Evolutionary conservation across 805 yeast genomes (phyloP).

Genomic region (Brettanomyces nanus): DNA sequence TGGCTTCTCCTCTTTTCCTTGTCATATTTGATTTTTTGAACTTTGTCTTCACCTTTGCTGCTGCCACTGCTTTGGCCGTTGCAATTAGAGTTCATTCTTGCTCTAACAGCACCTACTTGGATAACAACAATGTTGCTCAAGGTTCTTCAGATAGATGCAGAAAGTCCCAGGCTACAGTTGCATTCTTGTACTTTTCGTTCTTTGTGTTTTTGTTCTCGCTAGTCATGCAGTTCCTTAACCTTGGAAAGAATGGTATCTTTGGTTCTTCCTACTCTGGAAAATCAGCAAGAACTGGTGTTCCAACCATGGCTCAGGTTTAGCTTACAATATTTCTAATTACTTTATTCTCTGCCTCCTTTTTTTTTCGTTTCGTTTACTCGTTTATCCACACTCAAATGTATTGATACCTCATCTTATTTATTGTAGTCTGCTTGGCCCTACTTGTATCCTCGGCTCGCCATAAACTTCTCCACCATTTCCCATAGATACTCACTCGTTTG

Average conservation of each 20-base stretch:
- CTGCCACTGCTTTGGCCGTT: slow-evolving; percentile 90
- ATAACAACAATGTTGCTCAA: slow-evolving; percentile 60
- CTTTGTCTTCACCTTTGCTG: slow-evolving; percentile 87
- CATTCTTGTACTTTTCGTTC: slow-evolving; percentile 81
- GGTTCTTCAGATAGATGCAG: slow-evolving; percentile 84
- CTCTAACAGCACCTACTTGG: slow-evolving; percentile 54
- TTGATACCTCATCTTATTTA: no score
- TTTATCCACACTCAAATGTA: no score
- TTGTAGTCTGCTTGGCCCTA: no score
- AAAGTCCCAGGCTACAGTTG: slow-evolving; percentile 80
- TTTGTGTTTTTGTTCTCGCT: slow-evolving; percentile 62
- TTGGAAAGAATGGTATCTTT: slow-evolving; percentile 50
- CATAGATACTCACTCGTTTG: slow-evolving; percentile 82
- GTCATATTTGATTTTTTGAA: slow-evolving; percentile 77
- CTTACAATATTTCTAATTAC: not conserved
- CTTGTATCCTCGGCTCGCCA: slow-evolving; percentile 57
- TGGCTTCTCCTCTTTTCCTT: slow-evolving; percentile 83
- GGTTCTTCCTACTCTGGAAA: slow-evolving; percentile 41
- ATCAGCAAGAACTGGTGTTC: slow-evolving; percentile 73
- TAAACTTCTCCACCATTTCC: slow-evolving; percentile 70
- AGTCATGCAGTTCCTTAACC: slow-evolving; percentile 38
- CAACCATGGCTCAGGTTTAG: slow-evolving; percentile 83
- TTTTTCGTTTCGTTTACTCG: not conserved
- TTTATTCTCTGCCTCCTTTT: not conserved
- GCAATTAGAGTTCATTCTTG: slow-evolving; percentile 85